These are phyloP conservation scores for Hypoxylon crocopeplum DNA, from an alignment of 495 filamentous ascomycete species.

Conservation along the genomic window DNA sequence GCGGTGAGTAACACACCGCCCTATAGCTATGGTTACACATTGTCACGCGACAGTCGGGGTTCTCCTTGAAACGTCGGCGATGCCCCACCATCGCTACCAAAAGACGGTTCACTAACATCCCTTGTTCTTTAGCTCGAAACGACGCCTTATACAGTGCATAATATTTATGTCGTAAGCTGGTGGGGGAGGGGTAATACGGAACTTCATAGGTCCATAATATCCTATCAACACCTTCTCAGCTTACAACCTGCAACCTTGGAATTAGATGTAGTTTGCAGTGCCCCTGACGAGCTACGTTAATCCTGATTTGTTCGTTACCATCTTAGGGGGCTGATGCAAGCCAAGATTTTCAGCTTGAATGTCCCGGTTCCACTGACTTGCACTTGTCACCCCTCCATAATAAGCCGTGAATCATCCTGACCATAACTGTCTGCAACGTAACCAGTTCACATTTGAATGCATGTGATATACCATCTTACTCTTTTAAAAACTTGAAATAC, in stretches of 20 bases:
- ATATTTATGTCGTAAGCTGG: conserved; percentile 8
- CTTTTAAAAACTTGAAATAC: neutral
- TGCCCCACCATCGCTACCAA: neutral
- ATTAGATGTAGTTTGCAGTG: no score
- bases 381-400: conserved; percentile 17
- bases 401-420: conserved; percentile 16
- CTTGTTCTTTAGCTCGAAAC: neutral
- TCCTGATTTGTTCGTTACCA: conserved; percentile 17
- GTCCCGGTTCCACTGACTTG: neutral
- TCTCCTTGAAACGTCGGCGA: conserved; percentile 17
- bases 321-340: conserved; percentile 32
- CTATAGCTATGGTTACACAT: neutral
- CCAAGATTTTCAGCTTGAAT: conserved; percentile 32
- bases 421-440: neutral
- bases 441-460: neutral
- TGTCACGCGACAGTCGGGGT: conserved; percentile 12
- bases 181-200: conserved; percentile 9
- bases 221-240: conserved; percentile 26
- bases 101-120: conserved; percentile 1
- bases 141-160: conserved; percentile 23
- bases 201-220: conserved; percentile 1
- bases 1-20: conserved; percentile 25
- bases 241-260: conserved; percentile 5
- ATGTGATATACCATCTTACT: conserved; percentile 1
- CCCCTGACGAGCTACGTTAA: conserved; percentile 13